Evolutionary conservation across 306 rosid species (phyloP).

Genomic region (Fagus crenata): DNA sequence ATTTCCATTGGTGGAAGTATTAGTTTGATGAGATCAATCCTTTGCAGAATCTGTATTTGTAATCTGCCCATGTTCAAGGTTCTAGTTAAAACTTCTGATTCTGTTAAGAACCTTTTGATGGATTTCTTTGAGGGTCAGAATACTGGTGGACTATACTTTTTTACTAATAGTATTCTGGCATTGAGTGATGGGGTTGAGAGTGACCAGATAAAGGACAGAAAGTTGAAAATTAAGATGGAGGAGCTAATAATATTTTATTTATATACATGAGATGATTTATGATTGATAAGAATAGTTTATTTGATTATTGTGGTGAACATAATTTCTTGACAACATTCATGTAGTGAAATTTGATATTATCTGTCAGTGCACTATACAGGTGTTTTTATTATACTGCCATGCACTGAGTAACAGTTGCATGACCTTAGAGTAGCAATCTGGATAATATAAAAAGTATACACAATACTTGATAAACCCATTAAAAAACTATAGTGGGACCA

Average conservation of each 20-base stretch:
- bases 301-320: not conserved
- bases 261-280: not conserved
- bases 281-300: not conserved
- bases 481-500: not conserved
- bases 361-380: not conserved
- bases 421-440: not conserved
- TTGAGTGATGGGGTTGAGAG: not conserved
- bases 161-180: not conserved
- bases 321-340: not conserved
- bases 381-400: not conserved
- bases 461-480: not conserved
- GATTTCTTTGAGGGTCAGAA: not conserved
- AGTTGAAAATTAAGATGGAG: not conserved
- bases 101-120: too few relatives aligned
- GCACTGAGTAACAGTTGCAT: not conserved
- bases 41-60: too few relatives aligned
- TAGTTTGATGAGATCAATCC: too few relatives aligned
- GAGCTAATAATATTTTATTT: not conserved
- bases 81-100: too few relatives aligned
- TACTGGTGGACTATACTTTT: not conserved
- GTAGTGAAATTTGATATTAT: not conserved
- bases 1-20: too few relatives aligned
- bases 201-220: not conserved
- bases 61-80: too few relatives aligned
- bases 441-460: not conserved